These are phyloP conservation scores for Phytomonas serpens DNA, from an alignment of 208 protist species.

Conservation along the genomic window DNA sequence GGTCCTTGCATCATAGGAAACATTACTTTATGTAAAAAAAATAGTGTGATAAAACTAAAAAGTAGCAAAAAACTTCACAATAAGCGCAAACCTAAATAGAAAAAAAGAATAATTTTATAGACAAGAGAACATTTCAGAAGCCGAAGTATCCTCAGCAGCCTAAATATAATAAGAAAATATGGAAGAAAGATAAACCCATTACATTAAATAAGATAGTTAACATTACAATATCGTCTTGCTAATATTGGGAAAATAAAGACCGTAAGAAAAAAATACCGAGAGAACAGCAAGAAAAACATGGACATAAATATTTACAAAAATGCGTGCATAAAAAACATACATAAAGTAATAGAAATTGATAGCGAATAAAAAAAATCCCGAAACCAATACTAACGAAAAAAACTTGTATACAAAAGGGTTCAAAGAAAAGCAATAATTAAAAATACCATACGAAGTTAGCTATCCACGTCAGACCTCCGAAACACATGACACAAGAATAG, in stretches of 20 bases:
- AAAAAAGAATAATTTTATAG: constrained; percentile 4
- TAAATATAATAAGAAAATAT: background rate
- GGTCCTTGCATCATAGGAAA: constrained; percentile 71
- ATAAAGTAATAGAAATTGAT: constrained; percentile 8
- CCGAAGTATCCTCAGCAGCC: background rate
- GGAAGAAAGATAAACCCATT: background rate
- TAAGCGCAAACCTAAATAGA: background rate
- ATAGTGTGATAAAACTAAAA: constrained; percentile 11
- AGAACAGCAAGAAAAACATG: constrained; percentile 2
- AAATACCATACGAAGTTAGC: background rate
- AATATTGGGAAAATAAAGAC: background rate
- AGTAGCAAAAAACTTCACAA: background rate
- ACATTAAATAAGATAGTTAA: background rate
- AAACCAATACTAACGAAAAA: too few relatives aligned
- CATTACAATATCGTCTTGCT: constrained; percentile 1
- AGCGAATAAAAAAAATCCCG: background rate
- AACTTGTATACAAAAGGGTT: background rate
- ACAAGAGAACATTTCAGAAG: background rate
- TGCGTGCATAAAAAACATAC: constrained; percentile 1
- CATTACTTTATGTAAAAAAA: constrained; percentile 27
- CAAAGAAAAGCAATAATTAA: constrained; percentile 9
- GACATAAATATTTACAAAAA: background rate
- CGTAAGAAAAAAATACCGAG: constrained; percentile 5
- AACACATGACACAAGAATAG: too few relatives aligned
- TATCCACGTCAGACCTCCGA: background rate